Conservation (phyloP, 768 basidiomycete species). For the Xerocomellus amylosporus region DNA sequence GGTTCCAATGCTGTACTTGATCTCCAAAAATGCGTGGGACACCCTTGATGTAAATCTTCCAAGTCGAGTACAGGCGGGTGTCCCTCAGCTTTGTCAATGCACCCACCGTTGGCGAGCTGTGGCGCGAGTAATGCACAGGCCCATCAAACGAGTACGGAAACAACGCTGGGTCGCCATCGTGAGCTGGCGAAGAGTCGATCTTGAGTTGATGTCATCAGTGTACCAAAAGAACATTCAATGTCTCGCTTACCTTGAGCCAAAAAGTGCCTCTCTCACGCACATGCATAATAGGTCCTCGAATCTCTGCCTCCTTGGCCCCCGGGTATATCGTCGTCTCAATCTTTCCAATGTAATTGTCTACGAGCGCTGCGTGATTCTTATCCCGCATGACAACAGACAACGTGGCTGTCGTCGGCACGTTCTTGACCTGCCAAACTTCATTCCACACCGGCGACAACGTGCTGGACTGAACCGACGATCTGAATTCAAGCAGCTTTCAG, state of each 20-base stretch:
- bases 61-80: slow-evolving; percentile 69
- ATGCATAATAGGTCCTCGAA: slow-evolving; percentile 52
- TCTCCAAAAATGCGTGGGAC: slow-evolving; percentile 59
- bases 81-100: slow-evolving; percentile 58
- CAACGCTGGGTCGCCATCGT: slow-evolving; percentile 35
- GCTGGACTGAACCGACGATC: slow-evolving; percentile 61
- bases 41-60: slow-evolving; percentile 69
- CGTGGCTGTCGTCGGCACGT: slow-evolving; percentile 62
- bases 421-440: slow-evolving; percentile 69
- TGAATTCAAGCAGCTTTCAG: slow-evolving; percentile 24
- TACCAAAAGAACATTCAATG: neutral
- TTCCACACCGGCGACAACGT: slow-evolving; percentile 71
- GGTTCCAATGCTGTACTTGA: slow-evolving; percentile 63
- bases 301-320: slow-evolving; percentile 64
- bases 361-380: slow-evolving; percentile 57
- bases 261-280: slow-evolving; percentile 56
- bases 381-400: slow-evolving; percentile 63
- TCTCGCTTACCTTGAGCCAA: slow-evolving; percentile 55
- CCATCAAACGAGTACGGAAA: slow-evolving; percentile 70
- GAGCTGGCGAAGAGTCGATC: slow-evolving; percentile 56
- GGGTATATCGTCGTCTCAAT: slow-evolving; percentile 51
- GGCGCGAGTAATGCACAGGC: slow-evolving; percentile 67
- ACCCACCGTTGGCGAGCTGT: slow-evolving; percentile 70
- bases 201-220: slow-evolving; percentile 25
- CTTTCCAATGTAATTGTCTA: slow-evolving; percentile 65